A percentile compares a stretch with the other conserved stretches of the same genome.
Conservation (phyloP, 2,329 filamentous ascomycete species). For the Fusarium miscanthi region DNA sequence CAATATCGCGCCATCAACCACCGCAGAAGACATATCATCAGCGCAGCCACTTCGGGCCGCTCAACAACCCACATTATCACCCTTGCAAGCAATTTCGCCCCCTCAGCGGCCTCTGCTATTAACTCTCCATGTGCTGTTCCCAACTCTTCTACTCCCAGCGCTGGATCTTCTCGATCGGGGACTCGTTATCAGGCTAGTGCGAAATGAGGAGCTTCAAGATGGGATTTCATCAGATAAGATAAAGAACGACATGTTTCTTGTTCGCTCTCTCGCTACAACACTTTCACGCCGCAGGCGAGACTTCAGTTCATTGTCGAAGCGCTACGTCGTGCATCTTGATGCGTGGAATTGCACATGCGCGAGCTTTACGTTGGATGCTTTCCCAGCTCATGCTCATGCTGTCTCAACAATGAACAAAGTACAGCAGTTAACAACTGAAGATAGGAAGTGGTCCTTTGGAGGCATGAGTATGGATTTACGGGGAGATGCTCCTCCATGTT, state of each 20-base stretch:
- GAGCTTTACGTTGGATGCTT: slow-evolving; percentile 80
- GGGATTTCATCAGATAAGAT: slow-evolving; percentile 9
- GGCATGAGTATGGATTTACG: slow-evolving; percentile 57
- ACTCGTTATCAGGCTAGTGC: slow-evolving; percentile 69
- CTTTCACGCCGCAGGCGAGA: slow-evolving; percentile 41
- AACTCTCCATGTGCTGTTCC: slow-evolving; percentile 87
- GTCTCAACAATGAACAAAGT: slow-evolving; percentile 2
- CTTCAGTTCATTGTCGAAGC: slow-evolving; percentile 24
- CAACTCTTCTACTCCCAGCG: slow-evolving; percentile 81
- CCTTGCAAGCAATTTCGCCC: slow-evolving; percentile 30
- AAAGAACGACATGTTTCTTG: slow-evolving; percentile 64
- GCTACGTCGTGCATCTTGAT: slow-evolving; percentile 77
- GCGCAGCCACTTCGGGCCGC: slow-evolving; percentile 16
- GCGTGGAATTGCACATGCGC: slow-evolving; percentile 94
- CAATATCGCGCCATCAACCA: slow-evolving; percentile 21
- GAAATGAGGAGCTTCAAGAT: slow-evolving; percentile 1
- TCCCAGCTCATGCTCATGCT: slow-evolving; percentile 52
- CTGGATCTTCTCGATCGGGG: slow-evolving; percentile 87
- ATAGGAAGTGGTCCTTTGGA: slow-evolving; percentile 58
- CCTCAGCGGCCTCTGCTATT: slow-evolving; percentile 70
- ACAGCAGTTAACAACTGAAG: background rate
- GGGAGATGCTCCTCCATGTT: slow-evolving; percentile 67
- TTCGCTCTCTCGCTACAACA: slow-evolving; percentile 67
- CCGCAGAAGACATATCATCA: slow-evolving; percentile 1
- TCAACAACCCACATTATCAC: slow-evolving; percentile 31